Evolutionary conservation across 2,329 filamentous ascomycete species (phyloP).

Genomic region (Alternaria solani): DNA sequence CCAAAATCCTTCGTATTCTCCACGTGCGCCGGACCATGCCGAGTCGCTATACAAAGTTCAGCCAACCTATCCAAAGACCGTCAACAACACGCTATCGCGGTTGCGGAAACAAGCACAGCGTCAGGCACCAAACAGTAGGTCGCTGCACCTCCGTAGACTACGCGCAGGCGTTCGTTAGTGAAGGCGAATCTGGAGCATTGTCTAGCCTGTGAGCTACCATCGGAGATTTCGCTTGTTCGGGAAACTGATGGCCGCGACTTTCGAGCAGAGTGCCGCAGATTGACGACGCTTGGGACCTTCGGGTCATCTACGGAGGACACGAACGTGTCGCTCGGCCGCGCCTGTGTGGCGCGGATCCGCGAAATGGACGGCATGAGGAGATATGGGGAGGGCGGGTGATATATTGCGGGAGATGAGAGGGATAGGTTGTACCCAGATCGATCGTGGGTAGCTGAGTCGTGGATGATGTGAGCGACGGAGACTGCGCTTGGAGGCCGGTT

Average conservation of each 20-base stretch:
- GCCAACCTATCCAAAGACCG: neutral
- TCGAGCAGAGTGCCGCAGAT: neutral
- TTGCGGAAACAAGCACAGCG: neutral
- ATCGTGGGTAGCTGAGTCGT: neutral
- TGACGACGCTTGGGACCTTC: neutral
- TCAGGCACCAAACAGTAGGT: conserved; percentile 1
- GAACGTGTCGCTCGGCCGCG: neutral
- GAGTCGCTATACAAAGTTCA: neutral
- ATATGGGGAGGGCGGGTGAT: conserved; percentile 3
- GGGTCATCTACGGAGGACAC: neutral
- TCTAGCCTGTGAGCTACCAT: neutral
- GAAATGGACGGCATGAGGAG: neutral
- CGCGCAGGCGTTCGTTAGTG: neutral
- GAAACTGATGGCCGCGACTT: neutral
- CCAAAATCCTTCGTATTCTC: neutral
- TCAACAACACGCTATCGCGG: neutral
- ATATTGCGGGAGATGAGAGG: neutral
- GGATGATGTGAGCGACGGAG: neutral
- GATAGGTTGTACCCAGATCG: neutral
- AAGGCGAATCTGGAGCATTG: neutral
- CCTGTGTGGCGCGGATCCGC: neutral
- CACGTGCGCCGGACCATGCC: neutral
- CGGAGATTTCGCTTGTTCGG: neutral
- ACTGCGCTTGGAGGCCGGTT: neutral
- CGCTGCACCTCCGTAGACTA: neutral